Evolutionary conservation across 2,329 filamentous ascomycete genomes (phyloP).

Genomic region (Cladosporium sp.): DNA sequence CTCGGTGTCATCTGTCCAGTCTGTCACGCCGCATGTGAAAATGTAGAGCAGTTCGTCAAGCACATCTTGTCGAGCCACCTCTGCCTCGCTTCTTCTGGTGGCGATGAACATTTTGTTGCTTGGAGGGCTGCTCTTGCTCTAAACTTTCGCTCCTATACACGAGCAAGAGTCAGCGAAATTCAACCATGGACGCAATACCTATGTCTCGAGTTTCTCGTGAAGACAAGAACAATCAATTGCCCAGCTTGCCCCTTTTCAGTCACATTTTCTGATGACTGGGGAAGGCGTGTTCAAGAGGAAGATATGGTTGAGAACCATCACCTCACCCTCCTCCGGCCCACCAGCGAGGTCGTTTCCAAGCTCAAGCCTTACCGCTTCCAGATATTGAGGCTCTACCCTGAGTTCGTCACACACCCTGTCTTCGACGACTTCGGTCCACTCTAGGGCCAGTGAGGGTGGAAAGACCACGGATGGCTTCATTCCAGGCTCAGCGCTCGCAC

Average conservation of each 20-base stretch:
- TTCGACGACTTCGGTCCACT: background rate
- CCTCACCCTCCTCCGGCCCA: background rate
- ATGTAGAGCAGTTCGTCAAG: background rate
- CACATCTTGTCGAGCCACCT: background rate
- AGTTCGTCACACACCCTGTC: background rate
- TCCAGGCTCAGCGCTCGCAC: too few species aligned
- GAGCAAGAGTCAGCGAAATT: too few species aligned
- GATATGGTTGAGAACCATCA: background rate
- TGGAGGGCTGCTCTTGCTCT: background rate
- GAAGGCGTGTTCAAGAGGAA: too few species aligned
- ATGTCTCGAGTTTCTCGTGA: too few species aligned
- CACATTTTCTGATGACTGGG: background rate
- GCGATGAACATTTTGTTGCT: background rate
- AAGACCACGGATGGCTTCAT: too few species aligned
- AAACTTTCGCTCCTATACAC: too few species aligned
- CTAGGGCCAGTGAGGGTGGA: too few species aligned
- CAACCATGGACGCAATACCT: too few species aligned
- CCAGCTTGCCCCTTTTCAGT: background rate
- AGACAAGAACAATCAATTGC: background rate
- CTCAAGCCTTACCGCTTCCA: background rate
- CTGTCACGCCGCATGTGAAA: background rate
- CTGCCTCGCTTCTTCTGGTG: background rate
- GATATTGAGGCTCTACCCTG: conserved; percentile 3
- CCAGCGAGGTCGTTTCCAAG: background rate
- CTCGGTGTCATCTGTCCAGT: background rate